These are phyloP conservation scores for Mycena floridula DNA, from an alignment of 768 basidiomycete species.

Conservation along the genomic window DNA sequence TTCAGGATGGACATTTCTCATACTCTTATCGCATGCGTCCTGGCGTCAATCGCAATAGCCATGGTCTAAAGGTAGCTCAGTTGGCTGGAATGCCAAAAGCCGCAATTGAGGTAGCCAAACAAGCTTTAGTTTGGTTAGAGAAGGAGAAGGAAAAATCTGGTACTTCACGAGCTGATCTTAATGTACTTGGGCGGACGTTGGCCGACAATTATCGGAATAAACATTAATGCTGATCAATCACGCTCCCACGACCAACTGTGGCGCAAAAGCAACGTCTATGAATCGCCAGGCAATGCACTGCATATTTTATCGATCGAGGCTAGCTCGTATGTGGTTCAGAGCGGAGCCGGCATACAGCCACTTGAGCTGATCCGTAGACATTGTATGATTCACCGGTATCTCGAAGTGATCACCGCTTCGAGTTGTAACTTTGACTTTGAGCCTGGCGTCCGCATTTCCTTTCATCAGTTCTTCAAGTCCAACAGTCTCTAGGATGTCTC, in stretches of 20 bases:
- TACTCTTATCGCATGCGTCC: slow-evolving; percentile 79
- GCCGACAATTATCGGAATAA: too few species aligned
- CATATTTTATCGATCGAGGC: slow-evolving; percentile 25
- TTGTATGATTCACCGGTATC: slow-evolving; percentile 77
- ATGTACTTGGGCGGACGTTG: background rate
- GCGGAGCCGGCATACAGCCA: slow-evolving; percentile 90
- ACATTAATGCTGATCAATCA: too few species aligned
- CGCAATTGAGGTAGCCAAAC: slow-evolving; percentile 55
- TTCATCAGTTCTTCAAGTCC: slow-evolving; percentile 71
- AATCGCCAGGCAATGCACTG: too few species aligned
- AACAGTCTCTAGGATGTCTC: slow-evolving; percentile 76
- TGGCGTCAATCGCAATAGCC: slow-evolving; percentile 87
- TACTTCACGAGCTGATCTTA: background rate
- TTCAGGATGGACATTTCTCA: slow-evolving; percentile 69
- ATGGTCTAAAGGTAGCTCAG: slow-evolving; percentile 85
- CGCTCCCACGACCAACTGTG: too few species aligned
- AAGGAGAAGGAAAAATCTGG: too few species aligned
- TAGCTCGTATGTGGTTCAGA: slow-evolving; percentile 79
- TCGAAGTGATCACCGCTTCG: slow-evolving; percentile 55
- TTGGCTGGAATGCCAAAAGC: slow-evolving; percentile 75
- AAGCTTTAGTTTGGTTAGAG: too few species aligned
- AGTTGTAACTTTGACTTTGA: slow-evolving; percentile 63
- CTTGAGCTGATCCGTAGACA: slow-evolving; percentile 84
- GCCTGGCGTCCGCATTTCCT: slow-evolving; percentile 36
- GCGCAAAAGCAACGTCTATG: too few species aligned